Base-by-base conservation (phyloP, 345 rosid species). In the Jatropha curcas region DNA sequence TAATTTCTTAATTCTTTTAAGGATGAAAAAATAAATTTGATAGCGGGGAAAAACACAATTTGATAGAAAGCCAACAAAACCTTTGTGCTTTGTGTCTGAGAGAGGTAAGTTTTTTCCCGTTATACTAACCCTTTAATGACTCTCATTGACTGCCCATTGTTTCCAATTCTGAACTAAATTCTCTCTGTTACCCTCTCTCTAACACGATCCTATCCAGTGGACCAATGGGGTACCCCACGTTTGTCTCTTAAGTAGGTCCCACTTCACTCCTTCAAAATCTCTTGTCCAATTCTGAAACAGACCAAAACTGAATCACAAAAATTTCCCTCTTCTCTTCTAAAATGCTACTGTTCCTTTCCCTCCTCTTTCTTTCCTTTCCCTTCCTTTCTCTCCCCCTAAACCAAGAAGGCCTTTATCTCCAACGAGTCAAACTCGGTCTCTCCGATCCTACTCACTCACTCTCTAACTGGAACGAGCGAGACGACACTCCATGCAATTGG, bases 361-460 rank as follows among this genome's bases (percentile, higher is more conserved):
- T 2, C 13, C 72, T 69, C 31, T 71, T 84, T n/a, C 41, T 85
- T 11, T 43, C 84, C 37, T 74, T 83, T 24, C 37, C 80, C 25
- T 34, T 71, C 27, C 69, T 22, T 46, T 31, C 77, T 34, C 69
- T 48, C 60, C 82, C 89, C 4, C 88, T 87, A 0, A 90, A 81
- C 88, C 85, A 89, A 65, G 97, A 92, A 57, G 98, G 97, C 37
- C 88, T 86, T 70, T 88, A 77, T 65, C 94, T 95, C 68, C 92
- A 82, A 67, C 85, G 79, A 68, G 91, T 85, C 35, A 89, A 84
- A 66, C 72, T 74, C 65, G 81, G 84, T 50, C 84, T 95, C 71
- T 83, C 85, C 61, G 95, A 90, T 83, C 96, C 89, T 2, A 34
- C 73, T 70, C 53, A 65, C 35, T 51, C 84, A 16, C 93, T 92